phyloP scores from a whole-genome alignment of 2,329 filamentous ascomycete species.

The Fusarium penzigii region DNA sequence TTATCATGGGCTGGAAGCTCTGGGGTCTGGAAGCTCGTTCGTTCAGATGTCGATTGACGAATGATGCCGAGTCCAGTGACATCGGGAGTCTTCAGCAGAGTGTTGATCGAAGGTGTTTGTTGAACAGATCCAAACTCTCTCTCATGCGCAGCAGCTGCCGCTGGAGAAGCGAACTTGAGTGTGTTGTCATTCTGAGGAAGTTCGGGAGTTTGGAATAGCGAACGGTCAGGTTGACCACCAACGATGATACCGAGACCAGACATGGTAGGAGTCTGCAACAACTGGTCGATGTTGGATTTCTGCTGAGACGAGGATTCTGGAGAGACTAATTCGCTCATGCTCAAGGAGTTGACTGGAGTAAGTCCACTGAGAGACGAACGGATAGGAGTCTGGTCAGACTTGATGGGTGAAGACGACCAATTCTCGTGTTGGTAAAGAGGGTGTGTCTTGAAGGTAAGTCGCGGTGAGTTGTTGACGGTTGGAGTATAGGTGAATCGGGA shows the following conservation, averaged over 20 bases:
- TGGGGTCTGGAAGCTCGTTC: constrained; percentile 5
- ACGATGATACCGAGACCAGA: neutral
- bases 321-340: neutral
- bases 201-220: constrained; percentile 8
- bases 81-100: constrained; percentile 6
- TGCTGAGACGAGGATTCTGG: neutral
- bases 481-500: constrained; percentile 25
- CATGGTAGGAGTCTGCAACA: constrained; percentile 6
- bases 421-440: neutral
- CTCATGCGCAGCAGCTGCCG: neutral
- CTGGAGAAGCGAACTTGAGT: constrained; percentile 2
- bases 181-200: constrained; percentile 10
- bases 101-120: constrained; percentile 1
- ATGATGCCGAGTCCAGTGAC: constrained; percentile 4
- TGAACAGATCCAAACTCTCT: neutral
- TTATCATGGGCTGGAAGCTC: constrained; percentile 8
- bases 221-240: neutral
- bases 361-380: neutral
- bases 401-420: neutral
- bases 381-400: constrained; percentile 1
- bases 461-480: constrained; percentile 24
- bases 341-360: neutral
- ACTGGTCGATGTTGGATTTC: neutral
- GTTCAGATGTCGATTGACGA: neutral
- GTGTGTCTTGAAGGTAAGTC: constrained; percentile 14